Conservation (phyloP, 2,329 filamentous ascomycete genomes). For the Didymella keratinophila region DNA sequence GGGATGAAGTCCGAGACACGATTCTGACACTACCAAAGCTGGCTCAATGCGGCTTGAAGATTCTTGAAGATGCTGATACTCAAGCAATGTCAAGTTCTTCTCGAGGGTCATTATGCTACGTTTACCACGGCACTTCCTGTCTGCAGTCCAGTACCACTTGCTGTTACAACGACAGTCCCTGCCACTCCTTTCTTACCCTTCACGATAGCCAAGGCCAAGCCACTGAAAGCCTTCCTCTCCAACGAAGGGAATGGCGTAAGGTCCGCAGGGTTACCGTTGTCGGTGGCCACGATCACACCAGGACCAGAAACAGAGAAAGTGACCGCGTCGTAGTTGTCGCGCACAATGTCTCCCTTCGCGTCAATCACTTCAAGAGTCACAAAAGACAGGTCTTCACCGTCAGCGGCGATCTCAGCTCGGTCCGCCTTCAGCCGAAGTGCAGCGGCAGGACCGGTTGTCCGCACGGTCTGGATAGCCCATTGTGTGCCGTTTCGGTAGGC, state of each 20-base stretch:
- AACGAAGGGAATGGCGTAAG: constrained; percentile 32
- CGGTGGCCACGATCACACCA: constrained; percentile 53
- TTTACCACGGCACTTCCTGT: not conserved
- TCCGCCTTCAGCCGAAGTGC: not conserved
- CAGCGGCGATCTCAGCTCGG: not conserved
- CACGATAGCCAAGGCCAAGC: constrained; percentile 38
- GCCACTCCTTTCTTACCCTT: constrained; percentile 7
- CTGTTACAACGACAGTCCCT: constrained; percentile 1
- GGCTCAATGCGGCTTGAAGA: not conserved
- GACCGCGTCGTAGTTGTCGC: constrained; percentile 53
- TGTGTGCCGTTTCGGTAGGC: not conserved
- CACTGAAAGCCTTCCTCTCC: constrained; percentile 38
- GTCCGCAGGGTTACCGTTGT: constrained; percentile 39
- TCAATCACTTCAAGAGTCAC: not conserved
- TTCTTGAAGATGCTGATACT: not conserved
- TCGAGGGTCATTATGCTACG: not conserved
- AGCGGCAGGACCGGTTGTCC: not conserved
- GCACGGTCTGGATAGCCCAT: not conserved
- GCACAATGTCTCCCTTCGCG: constrained; percentile 48
- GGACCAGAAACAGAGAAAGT: constrained; percentile 55
- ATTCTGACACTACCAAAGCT: not conserved
- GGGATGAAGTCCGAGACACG: not conserved
- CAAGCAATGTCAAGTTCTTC: not conserved
- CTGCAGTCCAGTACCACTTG: not conserved
- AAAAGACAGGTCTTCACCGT: not conserved